Base-by-base conservation (phyloP, 163 green algal genomes). In the Chloromonas sp. region DNA sequence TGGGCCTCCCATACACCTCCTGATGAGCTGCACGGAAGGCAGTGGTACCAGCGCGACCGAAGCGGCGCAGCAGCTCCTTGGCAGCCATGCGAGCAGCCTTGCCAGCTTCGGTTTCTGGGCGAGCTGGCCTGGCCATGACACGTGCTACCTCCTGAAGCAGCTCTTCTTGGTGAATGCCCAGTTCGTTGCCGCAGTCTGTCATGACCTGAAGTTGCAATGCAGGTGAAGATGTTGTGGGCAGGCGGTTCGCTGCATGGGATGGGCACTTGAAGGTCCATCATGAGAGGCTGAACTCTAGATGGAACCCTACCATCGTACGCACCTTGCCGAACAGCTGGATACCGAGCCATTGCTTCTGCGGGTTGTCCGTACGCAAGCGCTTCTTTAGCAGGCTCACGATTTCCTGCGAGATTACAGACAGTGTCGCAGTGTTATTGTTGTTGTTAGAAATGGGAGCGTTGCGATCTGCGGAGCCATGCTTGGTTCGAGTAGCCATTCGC, bases 281-380 rank as follows among this genome's bases (percentile, higher is more conserved):
- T 36, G 36, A 36, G 36, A 36, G 36, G 36, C 36, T 36, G 36
- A 36, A 36, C 36, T 36, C 36, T 36, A 36, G 36, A 36, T 36
- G 36, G 36, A 36, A 36, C 36, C 36, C 36, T 36, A 36, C 36
- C 11, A 5, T 60, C 14, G 66, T 2, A 60, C 83, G 14, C 78
- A 89, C 86, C 86, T 90, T 89, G 3, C 81, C 82, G n/a, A 91
- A 85, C 71, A 94, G 89, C 11, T 90, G 78, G 11, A 94, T 88
- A 1, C 87, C 86, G 76, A 94, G 82, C 84, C 85, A 94, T 71
- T 94, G 91, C 86, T 94, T 94, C 83, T 94, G 91, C 2, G 91
- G 91, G 80, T 94, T 91, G 78, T 94, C 89, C 81, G 89, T 92
- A 60, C 88, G 87, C 81, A 94, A 81, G 0, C 91, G 83, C 59